Percentiles rank a stretch among this genome's conserved stretches.
Conservation (phyloP, 805 yeast genomes). For the Blastobotrys robertii region DNA sequence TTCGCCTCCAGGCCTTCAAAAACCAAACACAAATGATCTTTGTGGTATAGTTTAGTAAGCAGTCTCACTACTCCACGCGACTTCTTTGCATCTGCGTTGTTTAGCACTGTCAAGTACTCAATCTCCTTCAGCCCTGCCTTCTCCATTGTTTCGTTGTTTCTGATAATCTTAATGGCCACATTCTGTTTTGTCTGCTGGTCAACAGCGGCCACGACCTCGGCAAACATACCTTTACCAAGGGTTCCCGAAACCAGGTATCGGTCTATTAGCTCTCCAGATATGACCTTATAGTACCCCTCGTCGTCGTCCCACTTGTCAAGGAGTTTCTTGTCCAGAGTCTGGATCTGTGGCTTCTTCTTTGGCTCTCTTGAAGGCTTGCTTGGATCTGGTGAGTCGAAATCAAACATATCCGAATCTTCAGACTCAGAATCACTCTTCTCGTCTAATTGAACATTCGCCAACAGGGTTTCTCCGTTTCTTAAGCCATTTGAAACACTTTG, state of each 20-base stretch:
- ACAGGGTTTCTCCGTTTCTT: too few relatives aligned
- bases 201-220: slow-evolving; percentile 25
- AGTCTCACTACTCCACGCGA: slow-evolving; percentile 57
- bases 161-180: slow-evolving; percentile 51
- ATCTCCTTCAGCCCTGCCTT: slow-evolving; percentile 73
- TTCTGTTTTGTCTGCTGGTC: slow-evolving; percentile 15
- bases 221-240: slow-evolving; percentile 28
- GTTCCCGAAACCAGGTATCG: slow-evolving; percentile 22
- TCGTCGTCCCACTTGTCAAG: slow-evolving; percentile 28
- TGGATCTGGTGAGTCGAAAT: too few relatives aligned
- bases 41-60: slow-evolving; percentile 70
- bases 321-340: slow-evolving; percentile 16
- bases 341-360: too few relatives aligned
- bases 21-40: slow-evolving; percentile 79
- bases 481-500: too few relatives aligned
- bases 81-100: slow-evolving; percentile 51
- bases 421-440: too few relatives aligned
- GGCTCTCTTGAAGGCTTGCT: too few relatives aligned
- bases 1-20: slow-evolving; percentile 75
- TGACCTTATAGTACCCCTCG: slow-evolving; percentile 27
- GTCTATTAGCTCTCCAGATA: slow-evolving; percentile 26
- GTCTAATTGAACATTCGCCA: too few relatives aligned
- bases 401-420: too few relatives aligned
- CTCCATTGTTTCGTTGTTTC: slow-evolving; percentile 56
- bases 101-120: slow-evolving; percentile 57